phyloP scores from a whole-genome alignment of 2,329 filamentous ascomycete genomes.

The Sporothrix brasiliensis region DNA sequence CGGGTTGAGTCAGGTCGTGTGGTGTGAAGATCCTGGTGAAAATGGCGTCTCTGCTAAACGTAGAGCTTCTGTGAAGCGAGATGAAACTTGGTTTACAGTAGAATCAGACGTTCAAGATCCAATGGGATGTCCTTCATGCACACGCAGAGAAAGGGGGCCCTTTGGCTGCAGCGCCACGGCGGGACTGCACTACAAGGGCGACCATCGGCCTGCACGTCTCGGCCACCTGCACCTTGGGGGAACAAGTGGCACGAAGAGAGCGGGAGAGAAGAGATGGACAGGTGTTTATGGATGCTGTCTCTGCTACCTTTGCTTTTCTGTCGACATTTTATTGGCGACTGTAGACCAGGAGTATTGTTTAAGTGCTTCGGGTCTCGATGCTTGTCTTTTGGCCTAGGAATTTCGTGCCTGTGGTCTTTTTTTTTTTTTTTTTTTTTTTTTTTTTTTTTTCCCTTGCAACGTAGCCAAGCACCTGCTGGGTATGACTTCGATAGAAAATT shows the following conservation, averaged over 20 bases:
- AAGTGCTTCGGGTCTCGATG: background rate
- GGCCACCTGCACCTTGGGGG: slow-evolving; percentile 23
- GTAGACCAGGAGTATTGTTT: background rate
- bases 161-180: background rate
- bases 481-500: background rate
- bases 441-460: too few relatives aligned
- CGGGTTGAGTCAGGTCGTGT: background rate
- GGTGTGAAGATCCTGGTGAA: background rate
- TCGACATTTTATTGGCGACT: background rate
- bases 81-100: background rate
- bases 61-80: background rate
- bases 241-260: background rate
- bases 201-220: slow-evolving; percentile 31
- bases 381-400: background rate
- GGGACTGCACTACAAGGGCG: slow-evolving; percentile 24
- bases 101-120: too few relatives aligned
- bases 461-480: background rate
- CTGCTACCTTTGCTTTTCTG: background rate
- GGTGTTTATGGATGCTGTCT: too few relatives aligned
- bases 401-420: background rate
- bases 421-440: too few relatives aligned
- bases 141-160: background rate
- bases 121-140: too few relatives aligned
- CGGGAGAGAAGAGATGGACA: background rate
- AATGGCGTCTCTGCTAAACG: too few relatives aligned